Evolutionary conservation across 352 stramenopile species (phyloP).

Genomic region (Pythium phragmiticola): DNA sequence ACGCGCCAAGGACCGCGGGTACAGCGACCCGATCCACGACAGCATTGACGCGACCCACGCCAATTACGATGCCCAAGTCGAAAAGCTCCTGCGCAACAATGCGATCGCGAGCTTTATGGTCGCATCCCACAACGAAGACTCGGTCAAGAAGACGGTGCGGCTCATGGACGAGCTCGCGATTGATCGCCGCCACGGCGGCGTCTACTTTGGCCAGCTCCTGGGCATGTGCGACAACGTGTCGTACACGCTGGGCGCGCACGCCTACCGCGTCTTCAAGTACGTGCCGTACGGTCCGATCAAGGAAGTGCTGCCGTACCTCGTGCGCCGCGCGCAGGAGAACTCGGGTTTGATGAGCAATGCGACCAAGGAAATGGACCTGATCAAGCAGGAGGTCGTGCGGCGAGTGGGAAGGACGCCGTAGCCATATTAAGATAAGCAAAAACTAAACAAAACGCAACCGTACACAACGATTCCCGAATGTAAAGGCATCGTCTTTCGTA

Average conservation of each 20-base stretch:
- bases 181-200: constrained; percentile 56
- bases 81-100: constrained; percentile 89
- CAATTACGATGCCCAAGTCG: constrained; percentile 92
- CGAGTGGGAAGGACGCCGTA: constrained; percentile 27
- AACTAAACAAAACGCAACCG: neutral
- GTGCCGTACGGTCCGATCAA: constrained; percentile 96
- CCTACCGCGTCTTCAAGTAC: constrained; percentile 97
- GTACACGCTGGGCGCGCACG: constrained; percentile 91
- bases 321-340: constrained; percentile 97
- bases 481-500: constrained; percentile 10
- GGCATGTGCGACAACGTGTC: constrained; percentile 98
- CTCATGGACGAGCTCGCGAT: constrained; percentile 91
- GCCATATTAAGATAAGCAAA: neutral
- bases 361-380: constrained; percentile 68
- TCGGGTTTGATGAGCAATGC: constrained; percentile 86
- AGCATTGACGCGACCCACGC: constrained; percentile 92
- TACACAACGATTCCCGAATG: constrained; percentile 2
- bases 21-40: constrained; percentile 92
- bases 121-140: constrained; percentile 96
- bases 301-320: constrained; percentile 97
- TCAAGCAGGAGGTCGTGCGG: constrained; percentile 69
- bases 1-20: constrained; percentile 73
- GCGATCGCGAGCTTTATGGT: constrained; percentile 95
- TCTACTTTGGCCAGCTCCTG: constrained; percentile 97
- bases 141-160: constrained; percentile 91